Percentiles rank a stretch among this genome's conserved stretches.
Evolutionary conservation across 148 eudicot genomes (phyloP).

Genomic region (Chenopodium formosanum): DNA sequence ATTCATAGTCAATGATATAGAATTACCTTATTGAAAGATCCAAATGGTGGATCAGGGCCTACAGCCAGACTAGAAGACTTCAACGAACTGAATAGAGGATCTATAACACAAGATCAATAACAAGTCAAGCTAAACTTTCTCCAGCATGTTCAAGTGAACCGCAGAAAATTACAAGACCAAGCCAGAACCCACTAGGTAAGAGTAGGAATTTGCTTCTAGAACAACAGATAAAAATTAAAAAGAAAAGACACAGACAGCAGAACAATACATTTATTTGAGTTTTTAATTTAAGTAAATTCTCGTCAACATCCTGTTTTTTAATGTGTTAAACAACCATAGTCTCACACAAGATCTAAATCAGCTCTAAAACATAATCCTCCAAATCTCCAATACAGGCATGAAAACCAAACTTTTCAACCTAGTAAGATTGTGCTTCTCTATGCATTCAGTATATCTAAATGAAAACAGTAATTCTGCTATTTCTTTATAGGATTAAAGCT

Average conservation of each 20-base stretch:
- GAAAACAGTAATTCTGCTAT: background rate
- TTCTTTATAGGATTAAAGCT: background rate
- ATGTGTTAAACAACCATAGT: background rate
- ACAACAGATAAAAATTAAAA: background rate
- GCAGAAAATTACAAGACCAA: background rate
- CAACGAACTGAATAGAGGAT: constrained; percentile 48
- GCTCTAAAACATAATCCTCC: background rate
- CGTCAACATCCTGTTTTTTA: background rate
- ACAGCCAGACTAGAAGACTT: constrained; percentile 43
- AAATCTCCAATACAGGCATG: background rate
- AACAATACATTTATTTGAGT: background rate
- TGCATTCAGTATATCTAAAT: background rate
- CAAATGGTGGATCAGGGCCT: constrained; percentile 56
- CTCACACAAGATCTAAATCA: background rate
- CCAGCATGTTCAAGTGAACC: background rate
- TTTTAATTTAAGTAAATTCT: background rate
- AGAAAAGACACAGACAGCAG: background rate
- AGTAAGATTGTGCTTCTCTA: background rate
- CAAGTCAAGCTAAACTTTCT: background rate
- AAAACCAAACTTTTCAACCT: background rate
- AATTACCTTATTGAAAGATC: constrained; percentile 57
- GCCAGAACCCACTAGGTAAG: background rate
- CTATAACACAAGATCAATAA: constrained; percentile 32
- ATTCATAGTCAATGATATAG: background rate
- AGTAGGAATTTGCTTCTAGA: background rate